Evolutionary conservation across 805 yeast species (phyloP).

Genomic region (Yamadazyma sp.): DNA sequence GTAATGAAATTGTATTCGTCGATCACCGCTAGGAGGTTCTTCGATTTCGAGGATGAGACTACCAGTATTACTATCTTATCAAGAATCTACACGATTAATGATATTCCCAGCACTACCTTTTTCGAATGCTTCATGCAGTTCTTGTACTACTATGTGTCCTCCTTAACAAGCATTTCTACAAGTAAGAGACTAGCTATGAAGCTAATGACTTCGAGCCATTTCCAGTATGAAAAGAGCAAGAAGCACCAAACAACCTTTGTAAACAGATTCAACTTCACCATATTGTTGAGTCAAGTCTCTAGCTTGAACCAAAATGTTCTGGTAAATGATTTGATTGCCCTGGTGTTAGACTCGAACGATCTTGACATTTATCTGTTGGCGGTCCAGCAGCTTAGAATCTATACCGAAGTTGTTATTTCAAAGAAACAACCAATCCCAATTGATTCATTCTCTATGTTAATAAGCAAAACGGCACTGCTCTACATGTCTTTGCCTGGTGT

Average conservation of each 20-base stretch:
- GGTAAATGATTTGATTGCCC: conserved; percentile 25
- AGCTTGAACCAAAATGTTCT: conserved; percentile 32
- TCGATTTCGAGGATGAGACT: conserved; percentile 38
- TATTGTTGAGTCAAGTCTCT: conserved; percentile 35
- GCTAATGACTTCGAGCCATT: conserved; percentile 39
- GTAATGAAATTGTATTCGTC: conserved; percentile 28
- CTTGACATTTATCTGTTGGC: conserved; percentile 23
- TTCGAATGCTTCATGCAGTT: conserved; percentile 39
- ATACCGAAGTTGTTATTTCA: conserved; percentile 18
- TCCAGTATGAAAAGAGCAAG: conserved; percentile 26
- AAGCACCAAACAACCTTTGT: conserved; percentile 31
- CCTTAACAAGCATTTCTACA: conserved; percentile 20
- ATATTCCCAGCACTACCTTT: conserved; percentile 28
- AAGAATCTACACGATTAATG: conserved; percentile 22
- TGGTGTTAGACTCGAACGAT: conserved; percentile 24
- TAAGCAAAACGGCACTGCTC: conserved; percentile 14
- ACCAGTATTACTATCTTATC: conserved; percentile 20
- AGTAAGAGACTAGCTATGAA: conserved; percentile 34
- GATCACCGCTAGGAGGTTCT: conserved; percentile 32
- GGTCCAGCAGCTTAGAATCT: conserved; percentile 20
- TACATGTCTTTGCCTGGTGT: conserved; percentile 20
- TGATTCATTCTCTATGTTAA: conserved; percentile 19
- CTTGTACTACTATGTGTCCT: conserved; percentile 33
- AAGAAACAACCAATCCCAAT: conserved; percentile 20
- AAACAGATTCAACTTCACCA: conserved; percentile 37